Base-by-base conservation (phyloP, 179 eudicot species). In the Actinidia chinensis region DNA sequence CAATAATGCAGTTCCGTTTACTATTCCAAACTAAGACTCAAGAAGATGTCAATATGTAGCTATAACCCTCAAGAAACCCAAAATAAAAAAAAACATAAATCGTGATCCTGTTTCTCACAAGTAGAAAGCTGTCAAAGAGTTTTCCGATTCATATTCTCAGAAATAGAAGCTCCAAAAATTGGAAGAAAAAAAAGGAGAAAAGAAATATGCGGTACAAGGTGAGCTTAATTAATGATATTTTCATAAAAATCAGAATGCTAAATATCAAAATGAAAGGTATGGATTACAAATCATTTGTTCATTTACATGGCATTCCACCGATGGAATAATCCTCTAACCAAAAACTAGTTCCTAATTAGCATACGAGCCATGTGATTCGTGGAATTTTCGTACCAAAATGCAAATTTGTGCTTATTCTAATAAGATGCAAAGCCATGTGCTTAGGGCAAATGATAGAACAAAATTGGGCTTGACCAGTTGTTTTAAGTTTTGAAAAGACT, bases 231-330 rank as follows among this genome's bases (percentile, higher is more conserved):
- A 22, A 59, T 2, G 5, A 59, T 2, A 22, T 8, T 20, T 59
- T 59, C 14, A 59, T 22, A 8, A 8, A 22, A 22, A 20, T 47
- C 55, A 69, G 17, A 47, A 46, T 69, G 17, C 4, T 69, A 46
- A 47, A 46, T 23, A 23, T 20, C 17, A 47, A 47, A 46, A 47
- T 69, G 23, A 22, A 23, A 22, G 56, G 56, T 18, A 4, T 7
- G 14, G 73, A 6, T 71, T 25, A 71, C 44, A n/a, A 50, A 48
- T 71, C 74, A 50, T 50, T 58, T 50, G 59, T 59, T 50, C 44
- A 71, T 71, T 23, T 60, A 71, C 75, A 71, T 71, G 75, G 75
- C 44, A 51, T 71, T 71, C 74, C 75, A 71, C 59, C 75, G n/a
- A 28, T 60, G 40, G 23, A 7, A 28, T 11, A 17, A 63, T 63